Conservation (phyloP, 2,329 filamentous ascomycete species). For the Aspergillus costaricaensis region DNA sequence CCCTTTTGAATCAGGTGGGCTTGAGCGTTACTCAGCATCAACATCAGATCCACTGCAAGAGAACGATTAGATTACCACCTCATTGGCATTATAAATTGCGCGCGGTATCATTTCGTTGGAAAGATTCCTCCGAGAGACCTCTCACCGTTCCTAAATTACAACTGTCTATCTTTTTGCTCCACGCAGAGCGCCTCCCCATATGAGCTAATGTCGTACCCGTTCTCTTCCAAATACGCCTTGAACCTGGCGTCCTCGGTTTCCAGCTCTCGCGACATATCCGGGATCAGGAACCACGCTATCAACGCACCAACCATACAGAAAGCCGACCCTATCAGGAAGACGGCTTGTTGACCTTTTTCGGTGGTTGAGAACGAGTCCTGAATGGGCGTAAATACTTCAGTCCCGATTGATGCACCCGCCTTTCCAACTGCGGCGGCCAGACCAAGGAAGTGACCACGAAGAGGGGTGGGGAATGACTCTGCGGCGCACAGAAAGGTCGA, state of each 20-base stretch:
- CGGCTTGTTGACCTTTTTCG: conserved; percentile 51
- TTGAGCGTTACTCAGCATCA: background rate
- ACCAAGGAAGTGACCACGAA: conserved; percentile 54
- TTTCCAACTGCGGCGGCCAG: conserved; percentile 53
- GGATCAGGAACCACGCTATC: conserved; percentile 50
- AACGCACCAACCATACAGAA: conserved; percentile 52
- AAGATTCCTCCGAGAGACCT: too few species aligned
- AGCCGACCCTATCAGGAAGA: conserved; percentile 54
- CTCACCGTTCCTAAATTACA: too few species aligned
- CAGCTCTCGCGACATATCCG: conserved; percentile 45
- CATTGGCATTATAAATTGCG: background rate
- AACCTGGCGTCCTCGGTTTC: conserved; percentile 50
- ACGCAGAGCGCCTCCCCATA: conserved; percentile 13
- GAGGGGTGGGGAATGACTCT: conserved; percentile 54
- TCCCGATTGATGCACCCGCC: conserved; percentile 54
- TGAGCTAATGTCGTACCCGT: conserved; percentile 41
- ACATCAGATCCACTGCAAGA: background rate
- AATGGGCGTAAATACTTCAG: conserved; percentile 55
- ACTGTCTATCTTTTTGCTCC: conserved; percentile 1
- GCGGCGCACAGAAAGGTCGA: conserved; percentile 41
- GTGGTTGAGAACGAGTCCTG: conserved; percentile 47
- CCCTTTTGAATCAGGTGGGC: background rate
- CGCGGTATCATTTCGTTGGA: too few species aligned
- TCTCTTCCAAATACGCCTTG: conserved; percentile 47
- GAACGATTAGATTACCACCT: background rate